Conservation (phyloP, 2,329 filamentous ascomycete genomes). For the Ophiosphaerella narmari region DNA sequence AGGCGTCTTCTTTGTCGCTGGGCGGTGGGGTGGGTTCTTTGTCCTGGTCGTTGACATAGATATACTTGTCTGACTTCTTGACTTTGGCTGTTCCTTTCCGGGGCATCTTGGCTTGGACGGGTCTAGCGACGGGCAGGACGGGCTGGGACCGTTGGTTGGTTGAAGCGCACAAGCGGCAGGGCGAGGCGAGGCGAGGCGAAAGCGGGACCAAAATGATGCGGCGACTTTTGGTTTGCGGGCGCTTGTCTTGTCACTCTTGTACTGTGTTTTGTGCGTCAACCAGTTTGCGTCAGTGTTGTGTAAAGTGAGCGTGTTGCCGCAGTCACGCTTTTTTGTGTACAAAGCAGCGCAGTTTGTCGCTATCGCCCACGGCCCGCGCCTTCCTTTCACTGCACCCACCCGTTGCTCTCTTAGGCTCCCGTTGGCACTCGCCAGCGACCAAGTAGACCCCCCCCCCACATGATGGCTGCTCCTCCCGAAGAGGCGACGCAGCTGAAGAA, state of each 20-base stretch:
- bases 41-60: slow-evolving; percentile 12
- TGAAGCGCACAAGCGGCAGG: slow-evolving; percentile 23
- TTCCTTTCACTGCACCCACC: slow-evolving; percentile 16
- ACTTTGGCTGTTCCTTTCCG: slow-evolving; percentile 30
- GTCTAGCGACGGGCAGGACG: neutral
- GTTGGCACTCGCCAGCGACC: slow-evolving; percentile 10
- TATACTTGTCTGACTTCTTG: slow-evolving; percentile 24
- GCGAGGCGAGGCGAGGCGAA: slow-evolving; percentile 24
- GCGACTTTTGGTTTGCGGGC: slow-evolving; percentile 17
- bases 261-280: too few relatives aligned
- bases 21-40: neutral
- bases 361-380: slow-evolving; percentile 3
- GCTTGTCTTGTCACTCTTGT: slow-evolving; percentile 1
- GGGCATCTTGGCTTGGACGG: slow-evolving; percentile 21
- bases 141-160: slow-evolving; percentile 25
- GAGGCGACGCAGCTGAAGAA: slow-evolving; percentile 86
- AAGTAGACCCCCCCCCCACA: slow-evolving; percentile 3
- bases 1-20: neutral
- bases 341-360: neutral
- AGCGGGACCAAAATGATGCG: slow-evolving; percentile 27
- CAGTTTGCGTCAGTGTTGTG: too few relatives aligned
- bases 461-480: slow-evolving; percentile 55
- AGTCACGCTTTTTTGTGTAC: slow-evolving; percentile 9
- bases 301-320: slow-evolving; percentile 10
- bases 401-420: slow-evolving; percentile 5